Percentiles rank a stretch among this genome's conserved stretches.
Conservation (phyloP, 2,329 filamentous ascomycete species). For the Onygenales sp. region DNA sequence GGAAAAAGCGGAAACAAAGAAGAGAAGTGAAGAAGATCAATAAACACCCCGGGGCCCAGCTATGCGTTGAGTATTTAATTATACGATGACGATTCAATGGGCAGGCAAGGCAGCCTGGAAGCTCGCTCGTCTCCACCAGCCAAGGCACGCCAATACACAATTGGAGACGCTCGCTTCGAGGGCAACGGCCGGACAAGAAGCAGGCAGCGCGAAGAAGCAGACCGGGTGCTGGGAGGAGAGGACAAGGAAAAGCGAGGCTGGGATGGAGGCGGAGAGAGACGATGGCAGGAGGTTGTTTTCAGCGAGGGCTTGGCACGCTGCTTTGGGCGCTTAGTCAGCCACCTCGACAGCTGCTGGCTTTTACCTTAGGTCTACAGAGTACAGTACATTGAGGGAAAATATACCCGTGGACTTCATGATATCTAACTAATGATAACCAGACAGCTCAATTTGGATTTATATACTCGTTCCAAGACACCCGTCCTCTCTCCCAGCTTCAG, state of each 20-base stretch:
- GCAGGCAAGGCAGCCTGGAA: neutral
- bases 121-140: neutral
- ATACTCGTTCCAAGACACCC: neutral
- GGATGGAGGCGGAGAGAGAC: no score
- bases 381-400: no score
- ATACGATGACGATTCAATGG: no score
- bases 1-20: neutral
- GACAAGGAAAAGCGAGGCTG: no score
- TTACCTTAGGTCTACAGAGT: no score
- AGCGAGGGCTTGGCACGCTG: no score
- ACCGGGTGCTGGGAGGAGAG: neutral
- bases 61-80: no score
- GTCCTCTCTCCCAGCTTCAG: no score
- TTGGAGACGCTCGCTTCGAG: neutral
- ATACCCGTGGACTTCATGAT: no score
- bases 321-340: no score
- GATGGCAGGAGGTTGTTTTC: no score
- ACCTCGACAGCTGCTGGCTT: no score
- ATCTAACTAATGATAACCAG: neutral
- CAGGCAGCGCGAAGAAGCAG: neutral
- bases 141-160: neutral
- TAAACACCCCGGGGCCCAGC: neutral
- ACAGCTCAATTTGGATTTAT: neutral
- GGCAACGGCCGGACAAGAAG: neutral
- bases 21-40: slow-evolving; percentile 5